phyloP scores from a whole-genome alignment of 352 stramenopile genomes.

The Phytophthora hybrid region DNA sequence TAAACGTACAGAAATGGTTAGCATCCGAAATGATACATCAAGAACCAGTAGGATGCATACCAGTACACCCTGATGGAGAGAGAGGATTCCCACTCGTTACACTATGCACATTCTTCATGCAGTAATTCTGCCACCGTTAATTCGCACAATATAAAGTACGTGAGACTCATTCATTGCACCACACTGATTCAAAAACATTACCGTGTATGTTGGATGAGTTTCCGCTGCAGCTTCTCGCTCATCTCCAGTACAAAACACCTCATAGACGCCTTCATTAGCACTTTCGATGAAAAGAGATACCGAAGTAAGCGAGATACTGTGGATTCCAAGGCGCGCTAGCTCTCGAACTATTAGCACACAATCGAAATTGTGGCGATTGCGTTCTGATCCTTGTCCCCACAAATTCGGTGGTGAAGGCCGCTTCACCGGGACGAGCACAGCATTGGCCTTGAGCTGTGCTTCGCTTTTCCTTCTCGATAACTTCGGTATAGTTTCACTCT shows the following conservation, averaged over 20 bases:
- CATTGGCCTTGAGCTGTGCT: conserved; percentile 35
- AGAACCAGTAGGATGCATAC: not conserved
- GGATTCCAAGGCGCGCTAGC: conserved; percentile 22
- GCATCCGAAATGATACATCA: not conserved
- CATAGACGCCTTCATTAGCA: conserved; percentile 11
- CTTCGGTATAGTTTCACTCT: conserved; percentile 25
- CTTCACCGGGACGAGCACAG: conserved; percentile 38
- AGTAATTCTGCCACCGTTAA: conserved; percentile 46
- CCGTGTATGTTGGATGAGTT: conserved; percentile 37
- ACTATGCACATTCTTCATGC: conserved; percentile 45
- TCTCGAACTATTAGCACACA: conserved; percentile 24
- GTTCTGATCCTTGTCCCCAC: conserved; percentile 21
- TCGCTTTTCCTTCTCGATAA: conserved; percentile 23
- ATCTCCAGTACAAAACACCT: conserved; percentile 43
- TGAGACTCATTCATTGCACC: not conserved
- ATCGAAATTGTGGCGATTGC: conserved; percentile 14
- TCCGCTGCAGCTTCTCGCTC: conserved; percentile 10
- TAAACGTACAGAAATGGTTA: conserved; percentile 4
- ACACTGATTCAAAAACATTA: conserved; percentile 13
- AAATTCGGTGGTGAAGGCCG: not conserved
- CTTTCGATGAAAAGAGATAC: not conserved
- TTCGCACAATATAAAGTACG: not conserved
- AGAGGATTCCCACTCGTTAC: conserved; percentile 2
- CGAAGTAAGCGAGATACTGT: conserved; percentile 40
- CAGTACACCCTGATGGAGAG: conserved; percentile 19